Evolutionary conservation across 371 early-diverging fungal species (phyloP).

Genomic region (Gilbertella persicaria): DNA sequence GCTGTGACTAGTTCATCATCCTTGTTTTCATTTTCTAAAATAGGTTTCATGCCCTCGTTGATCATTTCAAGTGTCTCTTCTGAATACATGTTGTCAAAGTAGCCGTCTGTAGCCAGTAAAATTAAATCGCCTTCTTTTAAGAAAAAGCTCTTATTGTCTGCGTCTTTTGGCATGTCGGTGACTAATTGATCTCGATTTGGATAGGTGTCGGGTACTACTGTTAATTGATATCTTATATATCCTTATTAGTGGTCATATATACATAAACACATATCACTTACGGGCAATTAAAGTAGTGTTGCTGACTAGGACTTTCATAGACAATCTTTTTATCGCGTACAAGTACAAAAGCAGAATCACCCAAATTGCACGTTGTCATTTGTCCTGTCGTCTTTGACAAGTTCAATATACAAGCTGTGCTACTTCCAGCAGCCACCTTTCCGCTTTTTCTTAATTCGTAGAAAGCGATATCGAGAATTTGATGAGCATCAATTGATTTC

Average conservation of each 20-base stretch:
- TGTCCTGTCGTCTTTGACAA: conserved; percentile 65
- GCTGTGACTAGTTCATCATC: conserved; percentile 44
- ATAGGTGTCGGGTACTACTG: conserved; percentile 60
- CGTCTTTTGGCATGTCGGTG: conserved; percentile 67
- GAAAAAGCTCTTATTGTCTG: conserved; percentile 57
- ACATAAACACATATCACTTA: conserved; percentile 21
- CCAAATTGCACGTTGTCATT: conserved; percentile 63
- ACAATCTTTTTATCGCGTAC: conserved; percentile 62
- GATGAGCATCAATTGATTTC: conserved; percentile 54
- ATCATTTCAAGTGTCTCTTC: conserved; percentile 61
- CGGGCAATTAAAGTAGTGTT: conserved; percentile 76
- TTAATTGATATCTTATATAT: conserved; percentile 72
- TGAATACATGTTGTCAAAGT: conserved; percentile 70
- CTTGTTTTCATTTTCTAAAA: conserved; percentile 14
- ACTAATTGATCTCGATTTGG: conserved; percentile 58
- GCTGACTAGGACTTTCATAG: conserved; percentile 68
- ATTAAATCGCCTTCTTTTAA: conserved; percentile 70
- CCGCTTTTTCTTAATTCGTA: conserved; percentile 55
- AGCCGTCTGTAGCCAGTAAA: conserved; percentile 71
- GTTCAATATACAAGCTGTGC: conserved; percentile 68
- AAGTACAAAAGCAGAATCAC: conserved; percentile 67
- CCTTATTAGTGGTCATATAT: conserved; percentile 1
- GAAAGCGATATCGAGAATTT: conserved; percentile 64
- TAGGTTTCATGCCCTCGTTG: conserved; percentile 42
- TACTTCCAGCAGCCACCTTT: conserved; percentile 67